Evolutionary conservation across 495 filamentous ascomycete species (phyloP).

Genomic region (Penicillium fimorum): DNA sequence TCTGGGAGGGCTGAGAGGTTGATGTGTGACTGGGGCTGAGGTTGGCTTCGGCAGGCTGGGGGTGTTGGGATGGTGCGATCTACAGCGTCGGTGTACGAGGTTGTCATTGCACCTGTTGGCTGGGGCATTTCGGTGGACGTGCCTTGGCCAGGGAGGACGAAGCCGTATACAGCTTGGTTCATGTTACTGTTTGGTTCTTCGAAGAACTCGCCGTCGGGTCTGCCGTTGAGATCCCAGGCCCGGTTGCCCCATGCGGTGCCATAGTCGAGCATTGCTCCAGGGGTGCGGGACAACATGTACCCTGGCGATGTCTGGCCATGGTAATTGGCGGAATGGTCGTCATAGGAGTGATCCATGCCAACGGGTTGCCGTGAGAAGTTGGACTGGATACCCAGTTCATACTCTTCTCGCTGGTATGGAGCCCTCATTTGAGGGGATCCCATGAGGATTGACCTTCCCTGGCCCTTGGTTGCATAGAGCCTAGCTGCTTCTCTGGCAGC

Average conservation of each 20-base stretch:
- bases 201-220: constrained; percentile 27
- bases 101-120: constrained; percentile 19
- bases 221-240: constrained; percentile 28
- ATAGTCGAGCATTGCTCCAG: constrained; percentile 30
- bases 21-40: constrained; percentile 14
- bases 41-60: constrained; percentile 25
- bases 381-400: constrained; percentile 27
- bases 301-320: constrained; percentile 23
- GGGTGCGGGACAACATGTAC: constrained; percentile 32
- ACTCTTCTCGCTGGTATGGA: constrained; percentile 28
- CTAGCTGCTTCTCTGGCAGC: constrained; percentile 2
- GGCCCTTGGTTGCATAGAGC: constrained; percentile 20
- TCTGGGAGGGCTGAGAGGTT: constrained; percentile 18
- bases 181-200: constrained; percentile 29
- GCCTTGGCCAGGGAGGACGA: constrained; percentile 30
- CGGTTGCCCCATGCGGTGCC: constrained; percentile 28
- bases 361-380: constrained; percentile 24
- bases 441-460: constrained; percentile 18
- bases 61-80: constrained; percentile 42
- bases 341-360: constrained; percentile 31
- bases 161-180: constrained; percentile 29
- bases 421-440: constrained; percentile 20
- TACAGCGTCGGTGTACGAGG: constrained; percentile 23
- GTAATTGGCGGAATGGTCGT: constrained; percentile 29
- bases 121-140: constrained; percentile 24